Evolutionary conservation across 1,284 basidiomycete species (phyloP).

Genomic region (Cystobasidium sp.): DNA sequence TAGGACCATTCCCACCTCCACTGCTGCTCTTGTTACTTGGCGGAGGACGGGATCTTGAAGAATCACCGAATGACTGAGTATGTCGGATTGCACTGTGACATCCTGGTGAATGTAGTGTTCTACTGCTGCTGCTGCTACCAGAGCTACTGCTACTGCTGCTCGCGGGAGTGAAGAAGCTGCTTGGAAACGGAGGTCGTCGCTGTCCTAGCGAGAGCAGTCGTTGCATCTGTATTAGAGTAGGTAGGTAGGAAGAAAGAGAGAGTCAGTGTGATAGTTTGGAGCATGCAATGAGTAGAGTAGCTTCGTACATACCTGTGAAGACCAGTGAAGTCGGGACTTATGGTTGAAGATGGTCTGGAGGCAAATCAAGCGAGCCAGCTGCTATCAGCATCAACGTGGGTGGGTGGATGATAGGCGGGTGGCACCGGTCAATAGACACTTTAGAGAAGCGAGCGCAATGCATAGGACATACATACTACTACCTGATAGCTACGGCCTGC

Average conservation of each 20-base stretch:
- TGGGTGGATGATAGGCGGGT: too few relatives aligned
- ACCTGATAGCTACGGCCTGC: too few relatives aligned
- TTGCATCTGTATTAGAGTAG: constrained; percentile 19
- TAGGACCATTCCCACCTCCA: constrained; percentile 19
- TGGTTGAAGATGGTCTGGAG: too few relatives aligned
- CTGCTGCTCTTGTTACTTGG: constrained; percentile 29
- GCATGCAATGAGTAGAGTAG: too few relatives aligned
- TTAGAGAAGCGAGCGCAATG: too few relatives aligned
- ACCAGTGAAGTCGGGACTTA: too few relatives aligned
- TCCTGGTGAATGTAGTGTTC: constrained; percentile 6
- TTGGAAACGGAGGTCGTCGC: constrained; percentile 40
- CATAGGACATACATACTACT: too few relatives aligned
- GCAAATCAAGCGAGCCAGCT: too few relatives aligned
- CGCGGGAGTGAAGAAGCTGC: constrained; percentile 30
- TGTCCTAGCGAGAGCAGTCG: constrained; percentile 41
- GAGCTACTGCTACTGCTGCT: neutral
- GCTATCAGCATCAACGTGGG: too few relatives aligned
- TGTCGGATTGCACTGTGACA: constrained; percentile 9
- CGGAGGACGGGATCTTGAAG: constrained; percentile 39
- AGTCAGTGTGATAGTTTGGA: neutral
- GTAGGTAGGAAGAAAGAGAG: neutral
- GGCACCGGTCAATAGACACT: too few relatives aligned
- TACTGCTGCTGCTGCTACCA: constrained; percentile 1
- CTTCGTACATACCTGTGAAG: too few relatives aligned
- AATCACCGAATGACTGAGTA: constrained; percentile 34